phyloP scores from a whole-genome alignment of 2,329 filamentous ascomycete genomes.

The Aspergillus spinulosporus region DNA sequence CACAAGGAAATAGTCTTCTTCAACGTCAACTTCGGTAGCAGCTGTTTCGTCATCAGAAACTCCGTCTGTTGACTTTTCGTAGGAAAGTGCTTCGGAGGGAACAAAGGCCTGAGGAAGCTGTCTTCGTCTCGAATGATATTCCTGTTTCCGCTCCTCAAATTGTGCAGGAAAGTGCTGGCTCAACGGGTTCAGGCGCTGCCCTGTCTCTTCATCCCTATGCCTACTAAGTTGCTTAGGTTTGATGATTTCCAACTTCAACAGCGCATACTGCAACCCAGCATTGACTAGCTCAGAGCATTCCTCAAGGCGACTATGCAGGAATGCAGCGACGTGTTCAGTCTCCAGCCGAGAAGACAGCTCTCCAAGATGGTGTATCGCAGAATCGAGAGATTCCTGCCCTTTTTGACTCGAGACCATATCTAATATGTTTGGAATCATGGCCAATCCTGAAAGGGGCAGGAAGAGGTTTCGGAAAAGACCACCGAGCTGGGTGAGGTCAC shows the following conservation, averaged over 20 bases:
- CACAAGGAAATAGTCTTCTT: slow-evolving; percentile 63
- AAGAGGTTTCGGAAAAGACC: slow-evolving; percentile 60
- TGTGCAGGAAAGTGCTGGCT: slow-evolving; percentile 26
- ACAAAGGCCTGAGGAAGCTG: slow-evolving; percentile 52
- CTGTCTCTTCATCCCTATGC: neutral
- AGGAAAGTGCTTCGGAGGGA: slow-evolving; percentile 28
- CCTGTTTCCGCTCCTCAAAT: slow-evolving; percentile 53
- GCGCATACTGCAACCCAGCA: slow-evolving; percentile 1
- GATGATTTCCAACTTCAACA: neutral
- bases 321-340: neutral
- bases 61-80: slow-evolving; percentile 38
- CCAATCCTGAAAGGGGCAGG: slow-evolving; percentile 66
- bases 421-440: slow-evolving; percentile 70
- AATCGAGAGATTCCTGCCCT: neutral
- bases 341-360: neutral
- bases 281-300: neutral
- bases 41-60: slow-evolving; percentile 21
- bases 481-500: slow-evolving; percentile 63
- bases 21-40: slow-evolving; percentile 29
- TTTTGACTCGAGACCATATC: slow-evolving; percentile 28
- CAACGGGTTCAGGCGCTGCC: neutral
- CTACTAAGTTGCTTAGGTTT: neutral
- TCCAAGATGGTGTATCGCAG: neutral
- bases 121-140: slow-evolving; percentile 55
- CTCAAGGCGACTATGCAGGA: neutral